phyloP scores from a whole-genome alignment of 108 stramenopile genomes.

The Asterionellopsis glacialis region DNA sequence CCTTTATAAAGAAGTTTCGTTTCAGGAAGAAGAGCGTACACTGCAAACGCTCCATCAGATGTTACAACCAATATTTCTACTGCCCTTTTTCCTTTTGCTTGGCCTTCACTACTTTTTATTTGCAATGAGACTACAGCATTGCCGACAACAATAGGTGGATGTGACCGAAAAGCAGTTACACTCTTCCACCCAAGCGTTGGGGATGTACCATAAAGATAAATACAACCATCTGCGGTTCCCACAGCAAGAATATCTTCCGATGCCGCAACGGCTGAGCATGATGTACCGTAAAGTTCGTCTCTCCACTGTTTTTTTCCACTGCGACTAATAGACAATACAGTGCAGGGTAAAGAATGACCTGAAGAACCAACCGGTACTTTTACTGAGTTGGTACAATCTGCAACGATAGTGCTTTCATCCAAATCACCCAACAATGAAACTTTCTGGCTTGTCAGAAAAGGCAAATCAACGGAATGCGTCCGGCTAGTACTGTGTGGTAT shows the following conservation, averaged over 20 bases:
- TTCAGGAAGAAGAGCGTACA: conserved; percentile 42
- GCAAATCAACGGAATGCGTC: conserved; percentile 55
- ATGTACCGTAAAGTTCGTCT: conserved; percentile 60
- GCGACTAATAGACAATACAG: conserved; percentile 55
- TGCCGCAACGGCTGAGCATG: conserved; percentile 60
- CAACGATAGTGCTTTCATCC: conserved; percentile 18
- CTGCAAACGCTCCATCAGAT: conserved; percentile 63
- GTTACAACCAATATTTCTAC: conserved; percentile 62
- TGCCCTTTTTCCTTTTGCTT: background rate
- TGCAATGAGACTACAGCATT: conserved; percentile 46
- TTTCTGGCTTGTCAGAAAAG: background rate
- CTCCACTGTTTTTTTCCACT: conserved; percentile 52
- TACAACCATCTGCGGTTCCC: conserved; percentile 68
- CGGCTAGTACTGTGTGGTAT: conserved; percentile 61
- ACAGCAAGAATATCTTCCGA: conserved; percentile 46
- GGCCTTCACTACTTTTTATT: conserved; percentile 15
- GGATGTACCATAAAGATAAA: conserved; percentile 76
- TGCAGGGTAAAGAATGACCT: conserved; percentile 39
- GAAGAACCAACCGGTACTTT: conserved; percentile 30
- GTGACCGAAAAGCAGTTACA: conserved; percentile 60
- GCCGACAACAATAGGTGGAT: conserved; percentile 73
- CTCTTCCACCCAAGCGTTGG: conserved; percentile 70
- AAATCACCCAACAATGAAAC: background rate
- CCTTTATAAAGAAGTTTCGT: conserved; percentile 61
- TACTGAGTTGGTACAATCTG: conserved; percentile 64